Evolutionary conservation across 495 filamentous ascomycete genomes (phyloP).

Genomic region (Penicillium silybi): DNA sequence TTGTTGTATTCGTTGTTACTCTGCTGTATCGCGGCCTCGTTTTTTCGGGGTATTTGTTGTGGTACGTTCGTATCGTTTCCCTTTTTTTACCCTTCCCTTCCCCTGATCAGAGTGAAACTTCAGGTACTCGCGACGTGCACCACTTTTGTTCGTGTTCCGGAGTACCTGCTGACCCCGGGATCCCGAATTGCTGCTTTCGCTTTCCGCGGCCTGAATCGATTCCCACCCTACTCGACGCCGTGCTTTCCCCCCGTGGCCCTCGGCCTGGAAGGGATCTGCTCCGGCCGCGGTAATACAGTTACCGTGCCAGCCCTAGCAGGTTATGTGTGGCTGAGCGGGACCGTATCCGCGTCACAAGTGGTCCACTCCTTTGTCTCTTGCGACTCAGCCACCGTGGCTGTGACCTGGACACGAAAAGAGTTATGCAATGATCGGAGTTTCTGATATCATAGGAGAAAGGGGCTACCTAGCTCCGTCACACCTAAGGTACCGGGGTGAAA

Average conservation of each 20-base stretch:
- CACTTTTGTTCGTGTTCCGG: not conserved
- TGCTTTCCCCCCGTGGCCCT: not conserved
- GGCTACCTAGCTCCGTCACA: not conserved
- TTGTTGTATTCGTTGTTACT: constrained; percentile 14
- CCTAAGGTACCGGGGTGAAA: not conserved
- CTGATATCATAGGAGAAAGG: constrained; percentile 22
- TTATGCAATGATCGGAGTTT: constrained; percentile 2
- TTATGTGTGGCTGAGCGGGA: constrained; percentile 22
- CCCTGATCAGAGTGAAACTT: not conserved
- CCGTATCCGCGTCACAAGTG: constrained; percentile 17
- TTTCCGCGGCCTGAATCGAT: not conserved
- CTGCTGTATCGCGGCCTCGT: constrained; percentile 5
- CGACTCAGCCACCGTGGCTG: constrained; percentile 26
- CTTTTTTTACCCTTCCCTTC: not conserved
- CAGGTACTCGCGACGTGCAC: not conserved
- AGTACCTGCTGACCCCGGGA: not conserved
- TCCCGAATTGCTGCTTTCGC: not conserved
- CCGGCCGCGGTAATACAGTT: constrained; percentile 10
- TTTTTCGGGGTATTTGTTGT: not conserved
- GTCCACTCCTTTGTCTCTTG: constrained; percentile 8
- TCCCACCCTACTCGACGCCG: not conserved
- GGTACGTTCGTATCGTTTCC: not conserved
- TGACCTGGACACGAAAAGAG: not conserved
- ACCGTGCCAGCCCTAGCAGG: constrained; percentile 19
- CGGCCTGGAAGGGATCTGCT: not conserved